These are phyloP conservation scores for Acidomyces sp. DNA, from an alignment of 495 filamentous ascomycete species.

Conservation along the genomic window DNA sequence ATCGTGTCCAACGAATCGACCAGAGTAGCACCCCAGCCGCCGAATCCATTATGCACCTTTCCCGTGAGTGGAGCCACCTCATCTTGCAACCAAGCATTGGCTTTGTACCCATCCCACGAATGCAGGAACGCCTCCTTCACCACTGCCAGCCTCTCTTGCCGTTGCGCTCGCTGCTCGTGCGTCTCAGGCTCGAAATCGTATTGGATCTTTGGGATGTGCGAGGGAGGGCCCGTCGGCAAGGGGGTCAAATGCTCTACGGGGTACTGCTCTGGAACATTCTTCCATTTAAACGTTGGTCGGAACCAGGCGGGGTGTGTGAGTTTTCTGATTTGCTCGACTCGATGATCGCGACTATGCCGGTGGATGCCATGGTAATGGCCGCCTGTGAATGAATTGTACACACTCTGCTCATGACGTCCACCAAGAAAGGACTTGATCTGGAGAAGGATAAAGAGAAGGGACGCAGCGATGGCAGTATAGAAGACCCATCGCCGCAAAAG, in stretches of 20 bases:
- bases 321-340: too few relatives aligned
- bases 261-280: constrained; percentile 13
- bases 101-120: constrained; percentile 63
- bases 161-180: constrained; percentile 21
- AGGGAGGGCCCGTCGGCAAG: constrained; percentile 9
- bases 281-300: constrained; percentile 13
- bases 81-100: constrained; percentile 66
- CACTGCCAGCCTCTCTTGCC: constrained; percentile 38
- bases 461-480: neutral
- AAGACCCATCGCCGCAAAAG: constrained; percentile 16
- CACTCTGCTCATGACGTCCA: neutral
- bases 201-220: constrained; percentile 17
- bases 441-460: constrained; percentile 4
- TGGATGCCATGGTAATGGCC: too few relatives aligned
- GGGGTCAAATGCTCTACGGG: constrained; percentile 14
- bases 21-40: constrained; percentile 30
- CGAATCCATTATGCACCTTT: constrained; percentile 29
- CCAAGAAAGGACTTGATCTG: constrained; percentile 1
- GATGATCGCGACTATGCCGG: too few relatives aligned
- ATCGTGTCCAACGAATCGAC: constrained; percentile 28
- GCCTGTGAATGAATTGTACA: too few relatives aligned
- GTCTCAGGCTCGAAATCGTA: constrained; percentile 37
- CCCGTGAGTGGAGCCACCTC: constrained; percentile 58
- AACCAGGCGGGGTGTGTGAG: constrained; percentile 4
- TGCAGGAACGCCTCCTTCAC: constrained; percentile 57